Evolutionary conservation across 2,329 filamentous ascomycete species (phyloP), one percentile per base, ranked within the genome.

Genomic region (Colletotrichum sp.): DNA sequence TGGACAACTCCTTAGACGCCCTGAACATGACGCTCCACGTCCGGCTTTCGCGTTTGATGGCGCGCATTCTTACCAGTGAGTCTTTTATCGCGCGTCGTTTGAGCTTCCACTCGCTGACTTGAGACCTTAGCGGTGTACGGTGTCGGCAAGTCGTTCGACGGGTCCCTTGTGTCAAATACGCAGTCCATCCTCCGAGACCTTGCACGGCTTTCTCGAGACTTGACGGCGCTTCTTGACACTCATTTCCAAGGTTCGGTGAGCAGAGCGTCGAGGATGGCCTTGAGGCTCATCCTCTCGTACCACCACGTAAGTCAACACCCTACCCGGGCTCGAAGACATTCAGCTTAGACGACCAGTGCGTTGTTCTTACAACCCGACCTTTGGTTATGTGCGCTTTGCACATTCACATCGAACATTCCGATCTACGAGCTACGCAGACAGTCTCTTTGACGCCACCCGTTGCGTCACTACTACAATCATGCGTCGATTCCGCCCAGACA

Each of bases 351-450:
- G 1, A 1, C 1, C 7, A 78, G 77, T 78, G 77, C 59, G 75
- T 78, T 15, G 77, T 78, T 8, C 75, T 78, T 24, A 78, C 77
- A 3, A 78, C 77, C 2, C 52, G 77, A 4, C 77, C 77, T 3
- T 44, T 78, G 49, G 77, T 78, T 1, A 78, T 78, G 77, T 78
- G 16, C 2, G 82, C 81, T 1, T 67, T 84, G 3, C 82, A 83
- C 24, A 82, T 83, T 76, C 77, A 77, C 30, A 72, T 78, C 21
- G 69, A 77, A 26, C 74, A 78, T n/a, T 77, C 75, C 4, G 77
- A 78, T 32, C 64, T 44, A 24, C 57, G 68, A 24, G 66, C 63
- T 21, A 65, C 70, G 2, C 74, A 76, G 3, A 71, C 75, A 8
- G 69, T 78, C 16, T 60, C 63, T 6, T 21, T 78, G 6, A 70